A percentile compares a stretch with the other conserved stretches of the same genome.
Evolutionary conservation across 805 yeast species (phyloP).

Genomic region (Cyberlindnera meyerae): DNA sequence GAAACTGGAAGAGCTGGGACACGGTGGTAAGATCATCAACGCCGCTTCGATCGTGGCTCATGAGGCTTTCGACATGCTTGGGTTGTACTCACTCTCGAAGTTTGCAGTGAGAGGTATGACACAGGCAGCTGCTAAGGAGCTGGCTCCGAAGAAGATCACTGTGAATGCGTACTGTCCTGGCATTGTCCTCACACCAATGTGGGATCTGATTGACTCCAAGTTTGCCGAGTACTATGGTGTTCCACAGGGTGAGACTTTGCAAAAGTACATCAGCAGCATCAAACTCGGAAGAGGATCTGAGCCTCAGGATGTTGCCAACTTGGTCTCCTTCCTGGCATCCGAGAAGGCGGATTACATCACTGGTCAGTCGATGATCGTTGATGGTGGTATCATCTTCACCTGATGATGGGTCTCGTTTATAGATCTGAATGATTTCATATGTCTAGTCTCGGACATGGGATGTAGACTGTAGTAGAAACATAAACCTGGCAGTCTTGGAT

Average conservation of each 20-base stretch:
- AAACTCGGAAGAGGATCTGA: constrained; percentile 33
- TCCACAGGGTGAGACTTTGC: constrained; percentile 21
- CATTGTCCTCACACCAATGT: constrained; percentile 36
- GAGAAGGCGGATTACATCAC: constrained; percentile 30
- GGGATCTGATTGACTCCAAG: constrained; percentile 28
- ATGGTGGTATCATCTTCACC: constrained; percentile 1
- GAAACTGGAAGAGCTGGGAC: constrained; percentile 25
- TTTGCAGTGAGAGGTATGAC: constrained; percentile 35
- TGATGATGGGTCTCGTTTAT: too few relatives aligned
- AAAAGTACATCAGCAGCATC: constrained; percentile 24
- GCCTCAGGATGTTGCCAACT: constrained; percentile 33
- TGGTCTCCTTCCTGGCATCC: constrained; percentile 32
- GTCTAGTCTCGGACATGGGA: too few relatives aligned
- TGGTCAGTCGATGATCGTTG: constrained; percentile 3
- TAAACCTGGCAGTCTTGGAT: too few relatives aligned
- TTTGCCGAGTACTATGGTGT: constrained; percentile 25
- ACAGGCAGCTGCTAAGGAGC: constrained; percentile 34
- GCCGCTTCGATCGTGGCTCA: constrained; percentile 34
- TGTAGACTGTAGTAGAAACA: too few relatives aligned
- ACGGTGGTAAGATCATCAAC: constrained; percentile 35
- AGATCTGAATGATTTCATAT: too few relatives aligned
- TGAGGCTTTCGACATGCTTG: constrained; percentile 28
- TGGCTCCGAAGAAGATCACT: constrained; percentile 32
- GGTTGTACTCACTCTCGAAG: constrained; percentile 33
- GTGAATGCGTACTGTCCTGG: constrained; percentile 38